Conservation (phyloP, 2,329 filamentous ascomycete species). For the Beauveria brongniartii region DNA sequence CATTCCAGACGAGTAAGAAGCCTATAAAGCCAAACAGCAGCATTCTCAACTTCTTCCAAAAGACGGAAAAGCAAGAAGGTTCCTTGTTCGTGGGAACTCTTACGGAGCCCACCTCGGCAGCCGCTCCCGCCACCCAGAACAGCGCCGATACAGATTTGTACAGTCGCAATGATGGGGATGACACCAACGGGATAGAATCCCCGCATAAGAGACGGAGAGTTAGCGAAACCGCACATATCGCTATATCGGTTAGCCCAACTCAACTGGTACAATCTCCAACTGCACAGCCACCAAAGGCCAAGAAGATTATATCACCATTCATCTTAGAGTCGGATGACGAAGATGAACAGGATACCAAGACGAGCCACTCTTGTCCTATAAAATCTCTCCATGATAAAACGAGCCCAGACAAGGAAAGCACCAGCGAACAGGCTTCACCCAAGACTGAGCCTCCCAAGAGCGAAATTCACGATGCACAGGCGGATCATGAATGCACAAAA, state of each 20-base stretch:
- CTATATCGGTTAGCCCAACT: slow-evolving; percentile 14
- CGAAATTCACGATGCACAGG: background rate
- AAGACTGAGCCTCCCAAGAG: background rate
- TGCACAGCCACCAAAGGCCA: slow-evolving; percentile 14
- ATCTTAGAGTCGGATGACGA: slow-evolving; percentile 60
- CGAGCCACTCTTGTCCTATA: background rate
- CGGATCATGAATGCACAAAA: background rate
- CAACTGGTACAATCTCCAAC: background rate
- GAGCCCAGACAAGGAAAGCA: background rate
- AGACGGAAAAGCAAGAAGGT: slow-evolving; percentile 51
- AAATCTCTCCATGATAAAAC: background rate
- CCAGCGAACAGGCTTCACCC: background rate
- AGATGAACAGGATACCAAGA: slow-evolving; percentile 19
- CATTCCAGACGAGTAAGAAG: slow-evolving; percentile 23
- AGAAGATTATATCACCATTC: slow-evolving; percentile 44
- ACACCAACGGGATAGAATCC: slow-evolving; percentile 27
- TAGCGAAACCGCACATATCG: slow-evolving; percentile 17
- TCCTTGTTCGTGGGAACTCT: slow-evolving; percentile 44
- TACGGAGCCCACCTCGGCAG: slow-evolving; percentile 11
- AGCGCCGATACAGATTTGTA: slow-evolving; percentile 16
- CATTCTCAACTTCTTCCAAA: slow-evolving; percentile 70
- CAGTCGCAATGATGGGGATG: slow-evolving; percentile 20
- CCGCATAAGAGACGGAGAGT: slow-evolving; percentile 24
- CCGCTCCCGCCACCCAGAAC: slow-evolving; percentile 15
- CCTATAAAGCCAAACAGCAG: slow-evolving; percentile 48